Conservation (phyloP, 202 grass and related monocot genomes). For the Schoenoplectus triqueter region DNA sequence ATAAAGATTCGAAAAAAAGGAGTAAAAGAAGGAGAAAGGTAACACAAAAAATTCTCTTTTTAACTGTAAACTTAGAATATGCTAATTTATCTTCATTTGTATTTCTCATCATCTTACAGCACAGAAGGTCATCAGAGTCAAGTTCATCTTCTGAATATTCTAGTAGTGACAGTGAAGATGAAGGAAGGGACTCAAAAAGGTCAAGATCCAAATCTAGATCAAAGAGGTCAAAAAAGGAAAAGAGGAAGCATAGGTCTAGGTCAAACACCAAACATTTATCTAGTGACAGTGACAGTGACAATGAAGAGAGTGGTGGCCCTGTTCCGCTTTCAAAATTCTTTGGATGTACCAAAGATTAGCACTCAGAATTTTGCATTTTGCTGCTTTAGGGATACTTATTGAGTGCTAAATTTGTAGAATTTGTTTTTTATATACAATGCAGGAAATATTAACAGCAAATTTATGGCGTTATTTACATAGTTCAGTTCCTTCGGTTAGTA, state of each 20-base stretch:
- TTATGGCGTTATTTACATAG: not conserved
- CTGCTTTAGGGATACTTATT: conserved; percentile 28
- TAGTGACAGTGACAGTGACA: conserved; percentile 43
- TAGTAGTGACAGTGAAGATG: conserved; percentile 70
- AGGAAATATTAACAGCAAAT: conserved; percentile 19
- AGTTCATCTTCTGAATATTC: conserved; percentile 77
- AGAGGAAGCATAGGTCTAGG: conserved; percentile 73
- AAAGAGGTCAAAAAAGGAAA: conserved; percentile 79
- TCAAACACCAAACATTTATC: conserved; percentile 49
- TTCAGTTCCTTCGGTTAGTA: not conserved
- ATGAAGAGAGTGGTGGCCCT: conserved; percentile 57
- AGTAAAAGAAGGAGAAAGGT: conserved; percentile 69
- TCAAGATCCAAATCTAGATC: conserved; percentile 75
- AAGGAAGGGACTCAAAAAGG: conserved; percentile 61
- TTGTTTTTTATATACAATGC: not conserved
- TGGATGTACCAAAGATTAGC: conserved; percentile 62
- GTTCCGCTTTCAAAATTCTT: conserved; percentile 92
- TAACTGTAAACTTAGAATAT: not conserved
- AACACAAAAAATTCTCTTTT: conserved; percentile 4
- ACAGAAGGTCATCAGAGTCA: conserved; percentile 76
- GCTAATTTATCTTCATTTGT: not conserved
- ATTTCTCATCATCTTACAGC: conserved; percentile 48
- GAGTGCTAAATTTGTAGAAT: conserved; percentile 31
- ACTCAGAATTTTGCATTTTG: conserved; percentile 23
- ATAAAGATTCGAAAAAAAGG: conserved; percentile 79